Evolutionary conservation across 441 rosid genomes (phyloP), one percentile per base, ranked within the genome.

Genomic region (Theobroma grandiflorum): DNA sequence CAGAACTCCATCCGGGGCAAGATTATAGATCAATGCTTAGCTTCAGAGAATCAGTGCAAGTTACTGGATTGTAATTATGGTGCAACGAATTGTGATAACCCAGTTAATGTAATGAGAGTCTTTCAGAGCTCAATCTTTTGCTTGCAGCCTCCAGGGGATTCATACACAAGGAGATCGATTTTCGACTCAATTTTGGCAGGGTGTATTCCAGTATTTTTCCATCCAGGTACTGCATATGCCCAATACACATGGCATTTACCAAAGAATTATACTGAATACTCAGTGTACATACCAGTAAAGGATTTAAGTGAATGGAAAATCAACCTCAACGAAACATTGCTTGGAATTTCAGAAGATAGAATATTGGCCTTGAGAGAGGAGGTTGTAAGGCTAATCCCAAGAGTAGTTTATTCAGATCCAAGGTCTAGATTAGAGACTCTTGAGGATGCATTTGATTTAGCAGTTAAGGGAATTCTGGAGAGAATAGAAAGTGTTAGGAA

Each of bases 241-340:
- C 97, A 94, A 59, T 94, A 96, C 76, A 83, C 85, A 76, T 96
- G 98, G 97, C 94, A 96, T 77, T 86, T 96, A 35, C 97, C 97
- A 0, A 84, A 87, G 69, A 82, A 94, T 49, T 85, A 84, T 55
- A 83, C 79, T 18, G 86, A 84, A 47, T 94, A 91, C 72, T 95
- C 95, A 0, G 91, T 95, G 74, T 94, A 84, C 76, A 83, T 95
- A 66, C 95, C 94, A 11, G 96, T 88, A 62, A 86, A 74, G 45
- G 90, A 87, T 37, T 87, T 87, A 8, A 88, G 86, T 50, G 92
- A 91, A 16, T 88, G 90, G 93, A 85, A 84, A 72, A 82, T 85
- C 37, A 83, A 81, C 18, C 85, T 95, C 73, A 90, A 90, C 31
- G 86, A 82, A 83, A 89, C 86, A 18, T 82, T 95, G 84, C 83